Evolutionary conservation across 495 filamentous ascomycete genomes (phyloP), one percentile per base, ranked within the genome.

Genomic region (Trypethelium eluteriae): DNA sequence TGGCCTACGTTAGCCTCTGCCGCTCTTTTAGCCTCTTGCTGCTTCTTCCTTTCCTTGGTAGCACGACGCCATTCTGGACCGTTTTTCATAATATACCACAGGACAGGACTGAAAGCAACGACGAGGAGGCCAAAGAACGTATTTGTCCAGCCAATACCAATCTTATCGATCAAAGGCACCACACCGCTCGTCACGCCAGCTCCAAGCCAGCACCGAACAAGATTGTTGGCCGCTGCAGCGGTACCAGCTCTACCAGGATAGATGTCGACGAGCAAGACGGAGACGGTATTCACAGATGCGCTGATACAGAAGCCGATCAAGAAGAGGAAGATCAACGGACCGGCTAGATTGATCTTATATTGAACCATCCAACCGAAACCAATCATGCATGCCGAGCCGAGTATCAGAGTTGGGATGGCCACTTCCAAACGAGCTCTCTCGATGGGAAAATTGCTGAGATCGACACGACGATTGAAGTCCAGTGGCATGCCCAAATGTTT

Each of bases 61-160:
- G 49, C 49, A 18, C 49, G 49, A 18, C 82, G 73, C 82, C 82
- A 84, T 39, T 67, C 49, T 1, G 81, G 81, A 1, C 82, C 82
- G 62, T 70, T 79, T 35, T 67, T 67, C 34, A 81, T 76, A 47
- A 82, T 67, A 41, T 80, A 62, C 65, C 81, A 76, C 56, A 89
- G 72, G 35, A 82, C 71, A 5, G 87, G 86, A 62, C 78, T 80
- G 14, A 81, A 81, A 0, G 74, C 71, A 1, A 85, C 57, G 72
- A 84, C 86, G 11, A 88, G 68, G 2, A 80, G 64, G 0, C 80
- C 84, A 62, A 89, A 76, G 41, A 92, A 82, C 0, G 86, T 91
- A 72, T 85, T 90, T 35, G 84, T 83, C 86, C 87, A 90, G 0
- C 88, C 88, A 11, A 79, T 74, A 0, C 88, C 89, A 77, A 91